Base-by-base conservation (phyloP, 108 stramenopile genomes). In the Schizochytrium sp. region DNA sequence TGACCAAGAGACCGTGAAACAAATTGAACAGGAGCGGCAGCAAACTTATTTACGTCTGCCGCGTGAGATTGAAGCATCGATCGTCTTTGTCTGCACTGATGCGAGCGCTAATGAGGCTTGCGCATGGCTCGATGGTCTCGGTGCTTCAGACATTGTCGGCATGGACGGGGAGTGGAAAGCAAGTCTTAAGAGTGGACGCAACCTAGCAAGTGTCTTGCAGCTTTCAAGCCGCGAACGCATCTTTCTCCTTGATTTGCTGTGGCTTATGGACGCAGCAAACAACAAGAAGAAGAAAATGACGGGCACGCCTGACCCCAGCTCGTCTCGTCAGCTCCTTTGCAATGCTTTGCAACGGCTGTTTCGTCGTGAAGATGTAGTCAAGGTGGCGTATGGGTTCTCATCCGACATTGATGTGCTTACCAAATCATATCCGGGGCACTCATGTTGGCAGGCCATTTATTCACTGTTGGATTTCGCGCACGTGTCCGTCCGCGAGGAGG, bases 81-180 rank as follows among this genome's bases (percentile, higher is more conserved):
- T 83, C 18, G 51, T 83, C 18, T 83, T 83, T 23, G 76, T 83
- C 16, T 10, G 48, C 51, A 12, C 19, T 1, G 76, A 53, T 16
- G 48, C 45, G 25, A 34, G 19, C 76, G 48, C 51, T 53, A 23
- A 10, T 8, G 3, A 4, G 76, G 48, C 51, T 53, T 19, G 8
- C 6, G 76, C n/a, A 12, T 47, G 48, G 48, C 76, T 83, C 5
- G 14, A 34, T 23, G 51, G n/a, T 6, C n/a, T 83, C 23, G 6
- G 10, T 8, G 23, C 76, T 28, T 25, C n/a, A 12, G n/a, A 47
- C 3, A 53, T 83, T 53, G 76, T 83, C 14, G 76, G 23, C 6
- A 47, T 83, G 76, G 76, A 83, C 23, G 45, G 48, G 10, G 76
- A 83, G 76, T 83, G 76, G 76, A 83, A 83, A 45, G 48, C 76